phyloP scores from a whole-genome alignment of 75 land plant genomes.

The Selaginella moellendorffii region DNA sequence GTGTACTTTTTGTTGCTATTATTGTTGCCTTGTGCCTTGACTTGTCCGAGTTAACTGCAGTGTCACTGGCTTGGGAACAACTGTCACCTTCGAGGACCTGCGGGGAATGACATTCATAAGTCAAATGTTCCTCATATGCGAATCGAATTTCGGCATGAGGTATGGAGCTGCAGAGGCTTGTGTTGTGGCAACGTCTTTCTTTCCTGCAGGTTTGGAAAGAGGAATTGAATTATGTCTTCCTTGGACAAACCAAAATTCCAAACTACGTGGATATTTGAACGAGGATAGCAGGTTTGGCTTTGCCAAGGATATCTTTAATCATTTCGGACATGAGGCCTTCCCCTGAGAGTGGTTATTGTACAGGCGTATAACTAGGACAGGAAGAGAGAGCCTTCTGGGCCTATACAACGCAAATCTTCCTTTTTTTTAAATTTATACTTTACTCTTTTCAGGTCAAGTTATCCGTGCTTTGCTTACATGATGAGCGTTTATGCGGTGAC shows the following conservation, averaged over 20 bases:
- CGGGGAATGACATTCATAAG: slow-evolving; percentile 7
- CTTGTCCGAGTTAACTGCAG: not conserved
- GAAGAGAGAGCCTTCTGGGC: not conserved
- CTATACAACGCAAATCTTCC: not conserved
- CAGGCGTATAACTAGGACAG: not conserved
- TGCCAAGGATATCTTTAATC: not conserved
- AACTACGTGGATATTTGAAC: not conserved
- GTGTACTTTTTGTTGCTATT: not conserved
- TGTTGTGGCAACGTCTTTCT: not conserved
- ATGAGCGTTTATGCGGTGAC: too few species aligned
- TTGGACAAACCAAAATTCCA: not conserved
- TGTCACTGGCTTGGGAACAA: slow-evolving; percentile 5
- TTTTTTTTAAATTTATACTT: not conserved
- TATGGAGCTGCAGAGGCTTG: not conserved
- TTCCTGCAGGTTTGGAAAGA: not conserved
- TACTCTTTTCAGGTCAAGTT: not conserved
- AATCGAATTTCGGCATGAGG: slow-evolving; percentile 6
- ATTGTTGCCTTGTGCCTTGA: too few species aligned
- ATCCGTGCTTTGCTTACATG: too few species aligned
- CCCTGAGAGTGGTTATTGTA: too few species aligned
- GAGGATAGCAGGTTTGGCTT: not conserved
- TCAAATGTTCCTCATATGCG: slow-evolving; percentile 7
- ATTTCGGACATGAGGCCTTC: not conserved
- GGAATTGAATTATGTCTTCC: not conserved
- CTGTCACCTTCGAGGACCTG: not conserved